Evolutionary conservation across 257 asterid species (phyloP), one percentile per base, ranked within the genome.

Genomic region (Paulownia fortunei): DNA sequence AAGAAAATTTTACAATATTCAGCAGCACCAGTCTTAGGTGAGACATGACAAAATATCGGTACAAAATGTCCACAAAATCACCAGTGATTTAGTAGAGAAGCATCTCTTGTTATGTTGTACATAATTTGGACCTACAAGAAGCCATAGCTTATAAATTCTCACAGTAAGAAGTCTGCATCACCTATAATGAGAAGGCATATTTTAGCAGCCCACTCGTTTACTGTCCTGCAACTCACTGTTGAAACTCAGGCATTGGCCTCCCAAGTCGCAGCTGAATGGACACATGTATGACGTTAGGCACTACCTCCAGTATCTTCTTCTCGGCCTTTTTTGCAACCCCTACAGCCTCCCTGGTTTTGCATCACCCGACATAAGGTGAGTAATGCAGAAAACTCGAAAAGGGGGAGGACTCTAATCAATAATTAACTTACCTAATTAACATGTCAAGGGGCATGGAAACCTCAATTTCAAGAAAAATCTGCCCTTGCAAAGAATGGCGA

Each of bases 401-500:
- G 27, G 52, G 21, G 12, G 19, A 13, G 27, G 21, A 37, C 24
- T 24, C 44, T 13, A 36, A 60, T 15, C 2, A 4, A 9, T 13
- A 32, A 58, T 5, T 32, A 60, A 26, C 19, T 62, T 56, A 96
- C 99, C 98, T 86, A 70, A 92, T 84, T 46, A 84, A 79, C 16
- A 83, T 85, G 81, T 90, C 87, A 0, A 85, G 84, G 11, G 97
- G 91, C 99, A 96, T 93, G 41, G 97, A 84, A 76, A 93, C 95
- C 83, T 96, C 97, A 51, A 96, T 87, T 84, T 90, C 94, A 54
- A 96, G 97, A 71, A 88, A 83, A 56, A 87, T 82, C 77, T 92
- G 86, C 26, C 99, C 97, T 82, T 92, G 97, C 87, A 92, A 82
- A 19, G 93, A 69, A 83, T 96, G 99, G 41, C 88, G 99, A 8